phyloP scores from a whole-genome alignment of 768 basidiomycete species.

The Fistulinella prunicolor region DNA sequence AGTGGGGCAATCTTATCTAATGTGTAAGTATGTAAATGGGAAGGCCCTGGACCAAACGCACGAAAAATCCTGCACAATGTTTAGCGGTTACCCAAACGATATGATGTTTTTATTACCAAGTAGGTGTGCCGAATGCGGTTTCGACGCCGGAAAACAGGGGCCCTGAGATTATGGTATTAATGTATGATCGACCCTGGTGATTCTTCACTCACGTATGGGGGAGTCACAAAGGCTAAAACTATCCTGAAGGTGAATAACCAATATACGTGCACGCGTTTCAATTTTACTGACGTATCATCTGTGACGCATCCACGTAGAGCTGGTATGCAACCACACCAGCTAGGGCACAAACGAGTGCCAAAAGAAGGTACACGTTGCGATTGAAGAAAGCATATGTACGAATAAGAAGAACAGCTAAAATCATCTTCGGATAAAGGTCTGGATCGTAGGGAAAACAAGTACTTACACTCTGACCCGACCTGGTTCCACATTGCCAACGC shows the following conservation, averaged over 20 bases:
- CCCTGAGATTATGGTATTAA: constrained; percentile 37
- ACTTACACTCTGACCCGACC: constrained; percentile 73
- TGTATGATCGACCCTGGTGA: not conserved
- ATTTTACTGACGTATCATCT: constrained; percentile 63
- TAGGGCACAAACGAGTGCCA: constrained; percentile 60
- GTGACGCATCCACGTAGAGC: constrained; percentile 72
- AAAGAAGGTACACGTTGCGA: constrained; percentile 64
- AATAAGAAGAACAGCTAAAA: constrained; percentile 69
- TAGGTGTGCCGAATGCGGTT: constrained; percentile 79
- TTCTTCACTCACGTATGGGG: constrained; percentile 49
- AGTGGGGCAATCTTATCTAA: constrained; percentile 70
- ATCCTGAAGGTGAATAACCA: constrained; percentile 11
- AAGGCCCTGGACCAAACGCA: constrained; percentile 32
- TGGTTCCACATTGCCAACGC: constrained; percentile 86
- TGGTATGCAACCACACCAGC: constrained; percentile 78
- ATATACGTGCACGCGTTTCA: not conserved
- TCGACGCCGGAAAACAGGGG: constrained; percentile 79
- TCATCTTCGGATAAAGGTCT: constrained; percentile 7
- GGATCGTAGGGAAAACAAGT: not conserved
- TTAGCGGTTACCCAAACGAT: constrained; percentile 2
- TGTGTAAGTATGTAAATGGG: constrained; percentile 5
- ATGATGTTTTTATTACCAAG: constrained; percentile 48
- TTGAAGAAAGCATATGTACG: constrained; percentile 87
- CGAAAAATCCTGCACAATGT: constrained; percentile 49
- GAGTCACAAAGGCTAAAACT: constrained; percentile 67